Evolutionary conservation across 768 basidiomycete species (phyloP), one percentile per base, ranked within the genome.

Genomic region (Trametes maxima): DNA sequence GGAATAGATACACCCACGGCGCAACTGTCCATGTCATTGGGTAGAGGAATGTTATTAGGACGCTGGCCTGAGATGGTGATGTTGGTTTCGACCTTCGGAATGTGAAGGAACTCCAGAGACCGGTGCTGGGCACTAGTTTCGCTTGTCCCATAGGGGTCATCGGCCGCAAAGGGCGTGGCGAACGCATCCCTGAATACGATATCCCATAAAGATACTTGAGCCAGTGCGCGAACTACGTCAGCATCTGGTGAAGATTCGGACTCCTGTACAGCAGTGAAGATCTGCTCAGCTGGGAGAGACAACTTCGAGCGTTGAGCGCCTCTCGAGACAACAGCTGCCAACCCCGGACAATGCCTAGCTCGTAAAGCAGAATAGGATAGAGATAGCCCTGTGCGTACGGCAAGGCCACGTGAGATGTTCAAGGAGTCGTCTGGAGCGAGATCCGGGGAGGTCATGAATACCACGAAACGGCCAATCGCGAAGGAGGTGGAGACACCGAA

Each of bases 381-480:
- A 2, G 82, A 80, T 6, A 85, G 44, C 2, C 84, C 77, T 0
- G 82, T 84, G 22, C 75, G 81, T 28, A 86, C 68, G 2, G 86
- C 85, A 57, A 91, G 72, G 3, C 93, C 93, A 28, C 92, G 83
- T 3, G 85, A 87, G 13, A 91, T 76, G 46, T 84, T 84, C 56
- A 83, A 72, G 40, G 82, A 80, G 55, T 89, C 89, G 0, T 79
- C 74, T 0, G 91, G 91, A 63, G 92, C 92, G 55, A 94, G 80
- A 70, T 96, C 95, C 37, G 82, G 82, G n/a, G 88, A 84, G 7
- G 91, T 90, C 52, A 94, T 70, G 58, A 91, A 85, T 11, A 90
- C 68, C 25, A 87, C 84, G 47, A 90, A 75, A 37, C 83, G 82
- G 1, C 80, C 82, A 45, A 95, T 64, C 0, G 90, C 80, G 36